A percentile compares a stretch with the other conserved stretches of the same genome.
Evolutionary conservation across 495 filamentous ascomycete genomes (phyloP).

Genomic region (Lepraria neglecta): DNA sequence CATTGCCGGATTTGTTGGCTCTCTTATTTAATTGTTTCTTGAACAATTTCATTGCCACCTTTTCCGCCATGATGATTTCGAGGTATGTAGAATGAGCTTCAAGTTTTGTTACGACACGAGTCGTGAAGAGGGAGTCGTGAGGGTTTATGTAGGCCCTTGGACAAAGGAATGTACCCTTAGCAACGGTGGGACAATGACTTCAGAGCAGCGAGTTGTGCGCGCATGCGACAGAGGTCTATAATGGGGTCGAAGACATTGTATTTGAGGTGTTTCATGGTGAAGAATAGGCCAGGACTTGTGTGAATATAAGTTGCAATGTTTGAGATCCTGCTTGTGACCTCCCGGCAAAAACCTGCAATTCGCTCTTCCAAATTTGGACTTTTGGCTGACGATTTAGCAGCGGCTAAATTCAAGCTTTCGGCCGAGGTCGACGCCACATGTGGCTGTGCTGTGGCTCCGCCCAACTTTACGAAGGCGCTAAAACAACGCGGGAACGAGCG

Average conservation of each 20-base stretch:
- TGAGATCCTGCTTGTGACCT: background rate
- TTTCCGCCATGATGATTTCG: slow-evolving; percentile 9
- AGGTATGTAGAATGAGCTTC: background rate
- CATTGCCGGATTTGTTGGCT: background rate
- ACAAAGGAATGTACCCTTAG: slow-evolving; percentile 5
- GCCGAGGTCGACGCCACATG: background rate
- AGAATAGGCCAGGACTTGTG: background rate
- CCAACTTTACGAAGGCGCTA: slow-evolving; percentile 2
- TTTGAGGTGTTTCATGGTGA: background rate
- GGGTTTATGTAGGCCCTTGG: background rate
- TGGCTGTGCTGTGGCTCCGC: slow-evolving; percentile 4
- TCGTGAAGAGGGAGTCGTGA: background rate
- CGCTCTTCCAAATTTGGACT: slow-evolving; percentile 9
- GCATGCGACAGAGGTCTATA: background rate
- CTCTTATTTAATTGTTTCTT: slow-evolving; percentile 20
- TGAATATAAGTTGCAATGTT: slow-evolving; percentile 8
- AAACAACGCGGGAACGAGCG: background rate
- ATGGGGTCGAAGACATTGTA: background rate
- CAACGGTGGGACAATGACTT: slow-evolving; percentile 9
- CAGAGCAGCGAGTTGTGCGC: slow-evolving; percentile 1
- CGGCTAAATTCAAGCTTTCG: background rate
- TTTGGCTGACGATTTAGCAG: slow-evolving; percentile 5
- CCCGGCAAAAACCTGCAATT: slow-evolving; percentile 9
- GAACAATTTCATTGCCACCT: slow-evolving; percentile 11
- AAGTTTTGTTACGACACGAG: background rate